Evolutionary conservation across 2,329 filamentous ascomycete genomes (phyloP).

Genomic region (Aspergillus sp.): DNA sequence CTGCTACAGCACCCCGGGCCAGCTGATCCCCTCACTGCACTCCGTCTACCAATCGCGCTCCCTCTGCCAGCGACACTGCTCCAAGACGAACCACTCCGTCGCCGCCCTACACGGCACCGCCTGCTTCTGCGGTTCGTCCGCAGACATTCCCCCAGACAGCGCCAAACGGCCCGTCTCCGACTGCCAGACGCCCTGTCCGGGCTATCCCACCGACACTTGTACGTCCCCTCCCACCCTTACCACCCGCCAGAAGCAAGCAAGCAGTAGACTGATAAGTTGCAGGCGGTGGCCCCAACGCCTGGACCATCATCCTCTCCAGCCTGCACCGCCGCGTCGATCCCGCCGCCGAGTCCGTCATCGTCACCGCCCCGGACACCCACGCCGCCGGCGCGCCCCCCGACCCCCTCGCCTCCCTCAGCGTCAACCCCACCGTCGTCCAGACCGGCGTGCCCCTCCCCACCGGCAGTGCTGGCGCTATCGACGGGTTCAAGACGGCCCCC

Average conservation of each 20-base stretch:
- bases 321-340: neutral
- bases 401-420: conserved; percentile 12
- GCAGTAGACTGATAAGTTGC: neutral
- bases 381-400: conserved; percentile 15
- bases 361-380: conserved; percentile 21
- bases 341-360: conserved; percentile 6
- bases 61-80: neutral
- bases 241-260: neutral
- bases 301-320: conserved; percentile 18
- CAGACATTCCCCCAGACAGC: conserved; percentile 7
- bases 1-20: neutral
- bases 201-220: conserved; percentile 22
- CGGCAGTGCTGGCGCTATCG: neutral
- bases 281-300: conserved; percentile 15
- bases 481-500: neutral
- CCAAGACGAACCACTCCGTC: neutral
- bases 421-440: conserved; percentile 13
- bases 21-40: neutral
- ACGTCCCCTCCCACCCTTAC: conserved; percentile 5
- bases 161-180: conserved; percentile 14
- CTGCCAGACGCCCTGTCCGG: conserved; percentile 21
- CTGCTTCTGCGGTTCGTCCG: conserved; percentile 10
- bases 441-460: conserved; percentile 9
- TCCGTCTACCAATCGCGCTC: neutral
- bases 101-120: neutral